A percentile compares a stretch with the other conserved stretches of the same genome.
Evolutionary conservation across 2,329 filamentous ascomycete species (phyloP).

Genomic region (Thermochaetoides dissita): DNA sequence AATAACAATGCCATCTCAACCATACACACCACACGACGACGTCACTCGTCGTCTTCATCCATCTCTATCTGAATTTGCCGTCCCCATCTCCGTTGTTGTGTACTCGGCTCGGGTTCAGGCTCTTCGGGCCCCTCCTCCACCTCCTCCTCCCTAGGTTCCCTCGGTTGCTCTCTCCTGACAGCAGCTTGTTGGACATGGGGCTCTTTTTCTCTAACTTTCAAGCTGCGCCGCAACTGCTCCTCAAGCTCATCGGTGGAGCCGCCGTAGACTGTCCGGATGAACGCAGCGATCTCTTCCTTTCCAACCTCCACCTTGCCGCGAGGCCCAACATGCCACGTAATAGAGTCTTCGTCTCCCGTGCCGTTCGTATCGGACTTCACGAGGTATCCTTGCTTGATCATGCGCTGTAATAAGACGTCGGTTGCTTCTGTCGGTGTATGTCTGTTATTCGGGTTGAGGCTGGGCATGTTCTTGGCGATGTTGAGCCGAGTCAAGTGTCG

Average conservation of each 20-base stretch:
- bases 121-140: slow-evolving; percentile 3
- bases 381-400: slow-evolving; percentile 75
- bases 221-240: slow-evolving; percentile 44
- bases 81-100: slow-evolving; percentile 7
- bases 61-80: slow-evolving; percentile 4
- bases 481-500: slow-evolving; percentile 64
- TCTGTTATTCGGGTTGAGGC: slow-evolving; percentile 34
- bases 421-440: slow-evolving; percentile 36
- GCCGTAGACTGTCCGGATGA: slow-evolving; percentile 51
- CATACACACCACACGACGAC: neutral
- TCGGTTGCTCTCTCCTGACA: neutral
- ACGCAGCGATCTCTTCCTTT: slow-evolving; percentile 55
- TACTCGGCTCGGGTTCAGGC: slow-evolving; percentile 11
- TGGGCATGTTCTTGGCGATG: slow-evolving; percentile 54
- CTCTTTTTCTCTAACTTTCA: slow-evolving; percentile 34
- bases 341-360: slow-evolving; percentile 55
- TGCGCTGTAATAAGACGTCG: slow-evolving; percentile 56
- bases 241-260: slow-evolving; percentile 40
- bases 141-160: neutral
- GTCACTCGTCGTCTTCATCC: slow-evolving; percentile 8
- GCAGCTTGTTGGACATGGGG: slow-evolving; percentile 6
- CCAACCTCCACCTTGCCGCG: slow-evolving; percentile 77
- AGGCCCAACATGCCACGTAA: slow-evolving; percentile 74
- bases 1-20: neutral
- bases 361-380: slow-evolving; percentile 51